Base-by-base conservation (phyloP, 2,329 filamentous ascomycete species). In the Clarireedia monteithiana region DNA sequence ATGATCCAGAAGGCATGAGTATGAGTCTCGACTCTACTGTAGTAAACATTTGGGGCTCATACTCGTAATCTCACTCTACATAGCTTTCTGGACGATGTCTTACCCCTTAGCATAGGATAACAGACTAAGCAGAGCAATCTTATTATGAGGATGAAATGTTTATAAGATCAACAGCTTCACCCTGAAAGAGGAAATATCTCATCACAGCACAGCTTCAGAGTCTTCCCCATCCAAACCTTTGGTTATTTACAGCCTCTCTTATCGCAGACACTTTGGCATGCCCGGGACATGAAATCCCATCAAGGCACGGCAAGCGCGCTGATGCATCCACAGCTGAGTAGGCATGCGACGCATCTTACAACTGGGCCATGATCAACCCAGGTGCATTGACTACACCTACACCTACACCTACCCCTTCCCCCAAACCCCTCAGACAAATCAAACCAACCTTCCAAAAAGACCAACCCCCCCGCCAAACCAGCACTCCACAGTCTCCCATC, bases 401-500 rank as follows among this genome's bases (percentile, higher is more conserved):
- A 36, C n/a, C 15, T 14, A 15, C 26, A 6, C 39, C 1, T 14
- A 27, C 38, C 24, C 5, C 23, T 49, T 49, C 17, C 20, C 6
- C 26, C 3, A 36, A 26, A 14, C n/a, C n/a, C 12, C 42, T 5
- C 14, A 30, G 3, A 10, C 38, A 9, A 20, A 26, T 24, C 24
- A 4, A 26, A 46, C 44, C 50, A 15, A 55, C 46, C 36, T n/a
- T 4, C 5, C 15, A 5, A 14, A 14, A 59, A 68, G 71, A 70
- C 45, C 77, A 76, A 60, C 63, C 67, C 5, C 65, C 73, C 20
- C 79, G 77, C 68, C 76, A 78, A 59, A 75, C 71, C 15, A 76
- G 77, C 38, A 77, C 74, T 0, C 72, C 76, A 55, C 77, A 79
- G 63, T 74, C 75, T 0, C 77, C 77, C 6, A 79, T 80, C 51